Evolutionary conservation across 2,329 filamentous ascomycete genomes (phyloP).

Genomic region (Acephala macrosclerotiorum): DNA sequence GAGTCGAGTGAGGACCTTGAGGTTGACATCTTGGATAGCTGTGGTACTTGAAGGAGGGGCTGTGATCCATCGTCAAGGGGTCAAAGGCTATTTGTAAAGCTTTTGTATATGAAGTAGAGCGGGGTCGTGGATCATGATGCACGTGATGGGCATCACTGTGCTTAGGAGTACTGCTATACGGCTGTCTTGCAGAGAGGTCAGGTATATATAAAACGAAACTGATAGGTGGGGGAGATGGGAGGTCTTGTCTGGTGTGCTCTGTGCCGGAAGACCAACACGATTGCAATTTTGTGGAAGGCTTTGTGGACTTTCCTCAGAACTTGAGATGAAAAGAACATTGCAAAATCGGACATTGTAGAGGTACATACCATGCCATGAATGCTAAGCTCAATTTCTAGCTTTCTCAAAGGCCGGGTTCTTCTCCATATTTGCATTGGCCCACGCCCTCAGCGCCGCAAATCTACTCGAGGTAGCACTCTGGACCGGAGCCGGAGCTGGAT

Average conservation of each 20-base stretch:
- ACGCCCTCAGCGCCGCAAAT: constrained; percentile 83
- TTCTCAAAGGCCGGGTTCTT: constrained; percentile 77
- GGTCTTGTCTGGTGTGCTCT: neutral
- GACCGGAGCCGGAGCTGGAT: constrained; percentile 21
- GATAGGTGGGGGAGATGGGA: neutral
- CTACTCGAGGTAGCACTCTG: constrained; percentile 52
- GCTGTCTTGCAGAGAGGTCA: neutral
- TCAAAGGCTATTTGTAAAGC: neutral
- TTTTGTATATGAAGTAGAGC: constrained; percentile 6
- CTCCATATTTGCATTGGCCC: constrained; percentile 89
- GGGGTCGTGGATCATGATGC: neutral
- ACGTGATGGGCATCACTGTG: constrained; percentile 3
- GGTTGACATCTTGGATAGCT: constrained; percentile 22
- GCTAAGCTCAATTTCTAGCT: constrained; percentile 22
- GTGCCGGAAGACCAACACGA: neutral
- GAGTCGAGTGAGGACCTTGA: constrained; percentile 28
- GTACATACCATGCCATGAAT: constrained; percentile 8
- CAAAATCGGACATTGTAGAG: neutral
- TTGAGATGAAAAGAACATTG: neutral
- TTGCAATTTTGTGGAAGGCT: neutral
- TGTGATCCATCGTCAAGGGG: neutral
- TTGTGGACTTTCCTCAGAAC: neutral
- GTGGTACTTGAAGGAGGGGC: neutral
- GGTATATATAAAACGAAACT: neutral
- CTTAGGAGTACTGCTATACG: neutral